These are phyloP conservation scores for Trametes hirsuta DNA, from an alignment of 1,284 basidiomycete genomes.

Conservation along the genomic window DNA sequence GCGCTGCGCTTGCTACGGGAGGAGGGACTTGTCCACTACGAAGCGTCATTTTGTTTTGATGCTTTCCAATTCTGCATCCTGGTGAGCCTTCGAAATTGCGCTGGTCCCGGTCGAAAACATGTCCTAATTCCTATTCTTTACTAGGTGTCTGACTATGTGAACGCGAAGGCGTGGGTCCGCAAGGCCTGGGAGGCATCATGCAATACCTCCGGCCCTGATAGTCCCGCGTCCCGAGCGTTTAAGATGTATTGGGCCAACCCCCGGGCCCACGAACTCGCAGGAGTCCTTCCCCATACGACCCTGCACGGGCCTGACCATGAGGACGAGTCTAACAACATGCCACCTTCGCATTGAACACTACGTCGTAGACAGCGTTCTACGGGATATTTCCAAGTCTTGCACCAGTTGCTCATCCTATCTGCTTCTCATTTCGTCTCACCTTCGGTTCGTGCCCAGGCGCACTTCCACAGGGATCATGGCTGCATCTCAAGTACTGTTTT, in stretches of 20 bases:
- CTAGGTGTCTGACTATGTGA: conserved; percentile 29
- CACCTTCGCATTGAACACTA: too few relatives aligned
- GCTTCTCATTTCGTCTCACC: too few relatives aligned
- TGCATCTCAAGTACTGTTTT: too few relatives aligned
- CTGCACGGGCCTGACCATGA: conserved; percentile 24
- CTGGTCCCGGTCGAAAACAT: too few relatives aligned
- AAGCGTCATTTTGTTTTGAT: conserved; percentile 30
- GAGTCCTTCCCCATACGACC: conserved; percentile 20
- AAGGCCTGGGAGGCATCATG: conserved; percentile 30
- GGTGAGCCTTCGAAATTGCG: conserved; percentile 1
- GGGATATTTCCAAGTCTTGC: too few relatives aligned
- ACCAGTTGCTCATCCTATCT: too few relatives aligned
- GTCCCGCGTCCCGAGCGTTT: conserved; percentile 27
- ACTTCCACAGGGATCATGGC: too few relatives aligned
- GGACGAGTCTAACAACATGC: too few relatives aligned
- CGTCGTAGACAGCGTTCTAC: too few relatives aligned
- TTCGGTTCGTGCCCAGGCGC: too few relatives aligned
- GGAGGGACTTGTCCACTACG: conserved; percentile 27
- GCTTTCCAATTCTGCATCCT: conserved; percentile 32
- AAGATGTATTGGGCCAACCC: conserved; percentile 34
- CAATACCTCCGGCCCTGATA: conserved; percentile 25
- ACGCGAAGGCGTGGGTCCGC: conserved; percentile 29
- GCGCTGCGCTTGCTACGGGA: conserved; percentile 27
- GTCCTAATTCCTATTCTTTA: background rate
- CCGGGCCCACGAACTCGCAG: conserved; percentile 27